A percentile compares a stretch with the other conserved stretches of the same genome.
These are phyloP conservation scores for Xylariaceae sp. DNA, from an alignment of 2,329 filamentous ascomycete species.

Conservation along the genomic window DNA sequence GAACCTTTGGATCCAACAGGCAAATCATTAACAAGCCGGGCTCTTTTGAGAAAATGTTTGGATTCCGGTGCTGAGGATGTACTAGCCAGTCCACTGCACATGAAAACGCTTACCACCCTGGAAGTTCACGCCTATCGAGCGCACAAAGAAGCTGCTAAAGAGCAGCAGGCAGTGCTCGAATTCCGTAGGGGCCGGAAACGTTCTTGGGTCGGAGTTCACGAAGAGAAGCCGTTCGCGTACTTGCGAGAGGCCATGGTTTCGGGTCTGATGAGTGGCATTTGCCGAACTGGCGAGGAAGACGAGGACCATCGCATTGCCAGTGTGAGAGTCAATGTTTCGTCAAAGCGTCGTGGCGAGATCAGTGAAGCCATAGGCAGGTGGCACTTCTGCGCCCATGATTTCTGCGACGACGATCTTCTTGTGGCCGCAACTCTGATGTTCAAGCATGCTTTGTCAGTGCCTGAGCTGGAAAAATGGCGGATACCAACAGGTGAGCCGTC, in stretches of 20 bases:
- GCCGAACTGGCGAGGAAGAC: constrained; percentile 60
- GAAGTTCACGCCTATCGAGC: constrained; percentile 81
- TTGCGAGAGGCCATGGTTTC: constrained; percentile 92
- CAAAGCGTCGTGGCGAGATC: constrained; percentile 62
- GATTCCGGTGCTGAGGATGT: constrained; percentile 87
- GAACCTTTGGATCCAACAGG: constrained; percentile 25
- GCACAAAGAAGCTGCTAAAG: constrained; percentile 69
- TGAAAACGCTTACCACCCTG: constrained; percentile 68
- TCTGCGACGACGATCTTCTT: constrained; percentile 84
- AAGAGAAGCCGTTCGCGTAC: constrained; percentile 83
- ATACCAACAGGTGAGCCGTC: constrained; percentile 65
- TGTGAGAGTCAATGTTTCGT: constrained; percentile 64
- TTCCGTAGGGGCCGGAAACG: constrained; percentile 73
- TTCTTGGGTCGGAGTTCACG: constrained; percentile 86
- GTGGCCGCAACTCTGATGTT: constrained; percentile 85
- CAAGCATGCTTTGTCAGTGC: constrained; percentile 77
- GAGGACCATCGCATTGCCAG: constrained; percentile 55
- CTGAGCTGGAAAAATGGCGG: constrained; percentile 75
- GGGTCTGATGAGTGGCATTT: constrained; percentile 83
- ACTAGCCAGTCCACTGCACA: constrained; percentile 71
- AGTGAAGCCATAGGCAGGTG: constrained; percentile 69
- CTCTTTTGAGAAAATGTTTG: constrained; percentile 65
- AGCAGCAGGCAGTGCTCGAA: constrained; percentile 68
- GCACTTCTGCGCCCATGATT: constrained; percentile 87
- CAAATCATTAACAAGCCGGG: constrained; percentile 34